Base-by-base conservation (phyloP, 805 yeast species). In the Ogataea pilisensis region DNA sequence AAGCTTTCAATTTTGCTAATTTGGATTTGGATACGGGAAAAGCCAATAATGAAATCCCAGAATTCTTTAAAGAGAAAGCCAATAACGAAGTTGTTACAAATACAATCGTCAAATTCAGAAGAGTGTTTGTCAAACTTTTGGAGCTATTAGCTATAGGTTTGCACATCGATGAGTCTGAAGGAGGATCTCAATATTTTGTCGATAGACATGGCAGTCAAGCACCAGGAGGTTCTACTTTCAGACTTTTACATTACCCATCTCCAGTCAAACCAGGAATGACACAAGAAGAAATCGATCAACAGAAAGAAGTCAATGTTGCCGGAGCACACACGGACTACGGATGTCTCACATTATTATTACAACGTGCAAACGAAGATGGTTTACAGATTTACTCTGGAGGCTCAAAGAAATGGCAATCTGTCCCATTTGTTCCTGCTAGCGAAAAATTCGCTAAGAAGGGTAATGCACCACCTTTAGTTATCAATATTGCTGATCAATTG, bases 271-370 rank as follows among this genome's bases (percentile, higher is more conserved):
- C 79, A 8, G 53, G 51, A n/a, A 57, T 59, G 43, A 34, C 51
- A 3, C 78, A 77, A 44, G 72, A 76, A 19, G 74, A 69, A 18
- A 72, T 82, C 35, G 68, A 87, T 39, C 41, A 48, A 8, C 45
- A 42, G 20, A 48, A 43, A 19, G 45, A 46, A 2, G 35, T 59
- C n/a, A 60, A 60, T 36, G 61, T 60, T 31, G 93, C 93, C 4
- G 95, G 95, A 31, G 93, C 95, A 8, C 95, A 86, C 50, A 85
- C 95, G 0, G 95, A 86, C 55, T 85, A 85, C 53, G 95, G 95
- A 3, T 73, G 86, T 2, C 63, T 83, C 45, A 85, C 95, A 0
- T 61, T 85, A 25, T 64, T 86, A 39, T 82, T 86, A 60, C 95
- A 85, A 60, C 73, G 78, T 72, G 49, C 76, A 73, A 60, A 55